phyloP scores from a whole-genome alignment of 1,139 yeast species.

The Hemisphaericaspora lyxosophila region DNA sequence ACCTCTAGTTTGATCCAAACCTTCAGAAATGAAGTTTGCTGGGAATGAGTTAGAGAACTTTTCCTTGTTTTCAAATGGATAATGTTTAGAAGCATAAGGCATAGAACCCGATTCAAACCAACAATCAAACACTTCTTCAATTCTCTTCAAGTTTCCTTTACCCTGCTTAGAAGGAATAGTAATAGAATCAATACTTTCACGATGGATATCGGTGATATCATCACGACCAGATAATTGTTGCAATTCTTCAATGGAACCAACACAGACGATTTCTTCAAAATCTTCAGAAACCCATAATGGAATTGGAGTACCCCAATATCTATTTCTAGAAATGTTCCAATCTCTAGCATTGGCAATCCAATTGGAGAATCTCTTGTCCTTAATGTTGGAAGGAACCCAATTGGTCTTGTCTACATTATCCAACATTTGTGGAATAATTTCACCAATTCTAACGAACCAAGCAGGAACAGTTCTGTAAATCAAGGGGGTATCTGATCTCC shows the following conservation, averaged over 20 bases:
- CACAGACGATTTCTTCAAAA: constrained; percentile 85
- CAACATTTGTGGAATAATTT: constrained; percentile 85
- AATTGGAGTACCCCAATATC: constrained; percentile 99
- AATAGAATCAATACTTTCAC: constrained; percentile 86
- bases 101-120: constrained; percentile 99
- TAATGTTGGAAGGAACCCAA: constrained; percentile 92
- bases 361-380: constrained; percentile 92
- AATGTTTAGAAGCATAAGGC: constrained; percentile 98
- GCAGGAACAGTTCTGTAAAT: constrained; percentile 96
- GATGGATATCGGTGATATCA: constrained; percentile 86
- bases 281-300: constrained; percentile 98
- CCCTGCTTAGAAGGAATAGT: constrained; percentile 94
- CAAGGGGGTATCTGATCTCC: constrained; percentile 99
- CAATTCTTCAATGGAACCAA: constrained; percentile 88
- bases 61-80: constrained; percentile 87
- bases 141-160: constrained; percentile 81
- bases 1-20: constrained; percentile 99
- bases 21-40: constrained; percentile 97
- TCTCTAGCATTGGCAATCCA: constrained; percentile 99
- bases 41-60: constrained; percentile 81
- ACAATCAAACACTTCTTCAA: constrained; percentile 98
- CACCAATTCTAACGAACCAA: constrained; percentile 93
- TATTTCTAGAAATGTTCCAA: constrained; percentile 97
- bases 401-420: constrained; percentile 79
- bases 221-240: constrained; percentile 76